phyloP scores from a whole-genome alignment of 73 alveolate genomes.

The Stentor roeselii region DNA sequence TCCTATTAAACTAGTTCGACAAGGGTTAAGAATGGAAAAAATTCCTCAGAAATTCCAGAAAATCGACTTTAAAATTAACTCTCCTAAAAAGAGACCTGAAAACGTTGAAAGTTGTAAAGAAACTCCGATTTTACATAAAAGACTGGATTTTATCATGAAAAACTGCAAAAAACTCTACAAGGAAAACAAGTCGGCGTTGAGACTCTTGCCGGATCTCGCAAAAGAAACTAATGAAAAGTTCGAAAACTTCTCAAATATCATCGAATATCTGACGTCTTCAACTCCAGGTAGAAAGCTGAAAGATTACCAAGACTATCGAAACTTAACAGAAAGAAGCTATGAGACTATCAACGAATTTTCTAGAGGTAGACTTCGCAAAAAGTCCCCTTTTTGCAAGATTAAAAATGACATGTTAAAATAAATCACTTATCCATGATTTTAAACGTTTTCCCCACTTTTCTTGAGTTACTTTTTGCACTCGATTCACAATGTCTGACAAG shows the following conservation, averaged over 20 bases:
- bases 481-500: conserved; percentile 39
- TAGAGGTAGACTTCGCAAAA: too few species aligned
- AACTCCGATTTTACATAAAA: background rate
- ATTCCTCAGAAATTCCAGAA: background rate
- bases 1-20: background rate
- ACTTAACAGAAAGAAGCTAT: too few species aligned
- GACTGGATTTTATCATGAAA: background rate
- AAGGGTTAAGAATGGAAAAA: background rate
- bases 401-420: too few species aligned
- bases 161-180: background rate
- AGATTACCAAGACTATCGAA: too few species aligned
- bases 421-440: conserved; percentile 25
- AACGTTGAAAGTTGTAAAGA: too few species aligned
- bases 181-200: background rate
- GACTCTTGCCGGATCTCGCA: background rate
- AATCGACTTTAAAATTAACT: background rate
- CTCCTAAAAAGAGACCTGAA: background rate
- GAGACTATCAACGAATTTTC: too few species aligned
- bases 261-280: background rate
- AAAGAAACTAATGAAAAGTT: background rate
- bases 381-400: too few species aligned
- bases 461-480: conserved; percentile 34
- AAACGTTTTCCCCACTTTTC: conserved; percentile 8
- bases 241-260: too few species aligned
- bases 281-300: background rate